Percentiles rank a stretch among this genome's conserved stretches.
These are phyloP conservation scores for Coniochaeta sp. DNA, from an alignment of 2,329 filamentous ascomycete species.

Conservation along the genomic window DNA sequence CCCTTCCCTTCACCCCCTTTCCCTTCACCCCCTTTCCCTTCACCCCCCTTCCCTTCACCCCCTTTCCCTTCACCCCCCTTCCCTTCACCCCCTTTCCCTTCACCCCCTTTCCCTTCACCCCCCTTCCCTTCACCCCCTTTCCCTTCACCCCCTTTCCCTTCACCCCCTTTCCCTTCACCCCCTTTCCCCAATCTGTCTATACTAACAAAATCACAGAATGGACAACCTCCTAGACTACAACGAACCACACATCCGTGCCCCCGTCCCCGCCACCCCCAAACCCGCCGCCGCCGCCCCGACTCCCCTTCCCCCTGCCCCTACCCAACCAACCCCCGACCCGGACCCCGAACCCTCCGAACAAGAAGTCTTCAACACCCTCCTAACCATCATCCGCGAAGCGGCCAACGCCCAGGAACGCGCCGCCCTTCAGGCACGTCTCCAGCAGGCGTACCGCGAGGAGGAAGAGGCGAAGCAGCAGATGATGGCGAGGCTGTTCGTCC, in stretches of 20 bases:
- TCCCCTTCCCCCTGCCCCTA: neutral
- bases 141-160: no score
- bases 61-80: no score
- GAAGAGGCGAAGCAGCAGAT: slow-evolving; percentile 1
- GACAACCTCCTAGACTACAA: slow-evolving; percentile 5
- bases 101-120: neutral
- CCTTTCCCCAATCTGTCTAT: no score
- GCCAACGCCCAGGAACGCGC: neutral
- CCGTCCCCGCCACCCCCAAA: neutral
- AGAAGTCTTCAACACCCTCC: neutral
- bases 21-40: no score
- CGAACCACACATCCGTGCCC: slow-evolving; percentile 4
- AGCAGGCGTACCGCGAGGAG: slow-evolving; percentile 2
- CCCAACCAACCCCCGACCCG: neutral
- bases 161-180: no score
- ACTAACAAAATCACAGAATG: neutral
- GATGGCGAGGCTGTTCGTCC: neutral
- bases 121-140: no score
- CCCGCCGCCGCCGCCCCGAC: neutral
- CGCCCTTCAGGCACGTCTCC: neutral
- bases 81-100: neutral
- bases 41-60: no score
- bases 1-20: no score
- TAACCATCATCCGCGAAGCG: neutral
- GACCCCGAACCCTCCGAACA: neutral